Base-by-base conservation (phyloP, 2,329 filamentous ascomycete species). In the Orbilia ellipsospora region DNA sequence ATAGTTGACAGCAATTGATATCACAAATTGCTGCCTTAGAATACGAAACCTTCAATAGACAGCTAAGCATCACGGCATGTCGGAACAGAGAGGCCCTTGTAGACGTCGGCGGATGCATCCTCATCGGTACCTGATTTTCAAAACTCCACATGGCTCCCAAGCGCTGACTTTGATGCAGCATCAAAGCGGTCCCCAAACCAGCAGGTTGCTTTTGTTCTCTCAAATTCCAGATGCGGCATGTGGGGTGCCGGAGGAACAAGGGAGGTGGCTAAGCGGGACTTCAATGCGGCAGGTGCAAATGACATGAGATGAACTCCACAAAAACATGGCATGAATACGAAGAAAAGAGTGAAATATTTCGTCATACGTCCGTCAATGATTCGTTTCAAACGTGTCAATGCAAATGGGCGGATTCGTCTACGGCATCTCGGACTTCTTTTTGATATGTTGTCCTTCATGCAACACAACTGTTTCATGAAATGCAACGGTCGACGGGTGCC, bases 141-240 rank as follows among this genome's bases (percentile, higher is more conserved):
- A 36, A 36, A 36, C 31, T 36, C 31, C 31, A 36, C 31, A 36
- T 36, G 31, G 31, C 31, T 36, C 31, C 10, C 5, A 66, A 23
- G n/a, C 40, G 50, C 10, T 50, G 13, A 51, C 44, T 57, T 18
- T 28, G 18, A 13, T 68, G 31, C 16, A 12, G 60, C 45, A 55
- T 40, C 36, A 44, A 54, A 42, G 55, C 20, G 15, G 36, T 23
- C 6, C 48, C 8, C 10, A 44, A 62, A 28, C 12, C 20, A 54
- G 65, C 56, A 69, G 65, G 65, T 45, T 50, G 10, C 8, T 23
- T 52, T 56, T 20, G 6, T 52, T 40, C 12, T 7, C 7, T 7
- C 55, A n/a, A 28, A n/a, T 56, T 62, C 65, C 44, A 28, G 48
- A 69, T 48, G 52, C 36, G 55, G 65, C 48, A 69, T 69, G 65